Base-by-base conservation (phyloP, 2,329 filamentous ascomycete species). In the Ophiostoma australiae region DNA sequence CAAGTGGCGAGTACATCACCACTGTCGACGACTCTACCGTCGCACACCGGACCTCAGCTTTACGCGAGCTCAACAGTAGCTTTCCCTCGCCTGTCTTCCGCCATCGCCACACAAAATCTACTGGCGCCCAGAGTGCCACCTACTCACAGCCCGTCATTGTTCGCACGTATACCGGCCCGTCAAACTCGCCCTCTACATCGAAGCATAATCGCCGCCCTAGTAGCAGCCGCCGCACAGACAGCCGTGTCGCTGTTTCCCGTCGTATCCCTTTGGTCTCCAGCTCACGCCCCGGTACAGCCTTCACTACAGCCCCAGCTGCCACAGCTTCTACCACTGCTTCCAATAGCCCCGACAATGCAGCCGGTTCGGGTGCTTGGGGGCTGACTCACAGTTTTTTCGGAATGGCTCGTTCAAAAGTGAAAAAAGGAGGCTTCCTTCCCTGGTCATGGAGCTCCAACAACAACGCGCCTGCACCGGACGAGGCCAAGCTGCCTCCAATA, bases 141-240 rank as follows among this genome's bases (percentile, higher is more conserved):
- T 88, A 87, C 76, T 88, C 85, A 3, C 86, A 89, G 73, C 88
- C 88, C n/a, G 86, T 90, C 71, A 85, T 90, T 55, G 88, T 90
- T 33, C 84, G 87, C 72, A 89, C 87, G 68, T 89, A 90, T 76
- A 87, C 85, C 63, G 84, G 85, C 1, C 82, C 82, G 0, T 74
- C 79, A 15, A 77, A 79, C 27, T 72, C 74, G 1, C 70, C 72
- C 2, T 74, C 74, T 8, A 68, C 72, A 0, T 76, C 77, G 2
- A 70, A 73, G 20, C 74, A 75, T 5, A 74, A 76, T 68, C 74
- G 77, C 3, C 75, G 75, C 0, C 73, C 75, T 8, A 77, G 76
- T 71, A 78, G 76, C 72, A 72, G 75, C 69, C 76, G 75, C 58
- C 78, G 79, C 17, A 75, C 76, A 39, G 73, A 73, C 63, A 78